phyloP scores from a whole-genome alignment of 2,329 filamentous ascomycete genomes.

The Onygena corvina region DNA sequence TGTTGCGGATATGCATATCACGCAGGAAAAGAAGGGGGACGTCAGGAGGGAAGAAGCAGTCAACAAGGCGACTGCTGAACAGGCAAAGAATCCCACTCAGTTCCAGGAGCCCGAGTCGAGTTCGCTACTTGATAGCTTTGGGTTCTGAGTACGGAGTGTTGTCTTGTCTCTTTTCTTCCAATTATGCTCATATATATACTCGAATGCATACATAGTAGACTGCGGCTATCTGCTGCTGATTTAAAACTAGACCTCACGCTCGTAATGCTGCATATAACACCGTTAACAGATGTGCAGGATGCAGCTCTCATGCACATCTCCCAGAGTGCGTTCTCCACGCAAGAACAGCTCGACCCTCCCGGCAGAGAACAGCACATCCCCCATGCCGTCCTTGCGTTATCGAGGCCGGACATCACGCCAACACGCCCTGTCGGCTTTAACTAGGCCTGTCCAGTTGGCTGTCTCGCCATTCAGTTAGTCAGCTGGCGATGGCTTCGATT shows the following conservation, averaged over 20 bases:
- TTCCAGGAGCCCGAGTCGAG: slow-evolving; percentile 89
- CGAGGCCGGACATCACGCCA: too few species aligned
- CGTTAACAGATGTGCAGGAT: too few species aligned
- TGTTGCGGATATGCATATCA: slow-evolving; percentile 52
- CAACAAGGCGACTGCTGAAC: slow-evolving; percentile 32
- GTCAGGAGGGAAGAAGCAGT: slow-evolving; percentile 22
- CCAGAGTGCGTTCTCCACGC: too few species aligned
- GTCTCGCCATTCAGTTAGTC: not conserved
- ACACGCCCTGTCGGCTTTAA: too few species aligned
- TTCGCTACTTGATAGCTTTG: slow-evolving; percentile 83
- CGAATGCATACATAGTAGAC: not conserved
- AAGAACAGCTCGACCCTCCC: too few species aligned
- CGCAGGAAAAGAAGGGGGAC: slow-evolving; percentile 30
- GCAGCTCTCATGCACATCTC: too few species aligned
- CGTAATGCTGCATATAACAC: too few species aligned
- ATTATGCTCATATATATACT: not conserved
- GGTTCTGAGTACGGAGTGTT: slow-evolving; percentile 50
- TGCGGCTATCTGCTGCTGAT: too few species aligned
- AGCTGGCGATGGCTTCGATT: not conserved
- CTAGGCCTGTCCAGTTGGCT: too few species aligned
- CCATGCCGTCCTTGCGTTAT: too few species aligned
- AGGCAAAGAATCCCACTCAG: slow-evolving; percentile 53
- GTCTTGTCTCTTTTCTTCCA: not conserved
- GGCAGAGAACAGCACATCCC: too few species aligned
- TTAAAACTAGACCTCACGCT: too few species aligned